These are phyloP conservation scores for Fusarium sp. DNA, from an alignment of 2,329 filamentous ascomycete genomes.

Conservation along the genomic window DNA sequence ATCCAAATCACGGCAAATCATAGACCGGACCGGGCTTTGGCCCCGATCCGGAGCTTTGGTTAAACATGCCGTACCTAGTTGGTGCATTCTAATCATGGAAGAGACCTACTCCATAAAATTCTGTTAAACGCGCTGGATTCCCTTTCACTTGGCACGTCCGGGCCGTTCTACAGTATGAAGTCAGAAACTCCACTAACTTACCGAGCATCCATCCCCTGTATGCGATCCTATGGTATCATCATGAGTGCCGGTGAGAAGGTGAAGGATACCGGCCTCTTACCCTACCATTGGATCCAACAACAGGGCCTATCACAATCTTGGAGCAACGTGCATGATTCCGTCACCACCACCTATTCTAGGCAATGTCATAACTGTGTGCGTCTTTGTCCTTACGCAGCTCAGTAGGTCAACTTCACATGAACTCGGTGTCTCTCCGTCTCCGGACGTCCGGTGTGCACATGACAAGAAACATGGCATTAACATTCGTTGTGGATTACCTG, in stretches of 20 bases:
- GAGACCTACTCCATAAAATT: neutral
- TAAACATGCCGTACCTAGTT: slow-evolving; percentile 4
- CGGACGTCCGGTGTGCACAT: slow-evolving; percentile 34
- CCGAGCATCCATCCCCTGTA: slow-evolving; percentile 32
- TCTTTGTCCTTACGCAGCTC: neutral
- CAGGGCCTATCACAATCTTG: slow-evolving; percentile 13
- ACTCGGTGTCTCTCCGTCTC: slow-evolving; percentile 48
- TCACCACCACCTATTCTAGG: neutral
- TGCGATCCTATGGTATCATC: slow-evolving; percentile 22
- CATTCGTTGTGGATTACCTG: slow-evolving; percentile 25
- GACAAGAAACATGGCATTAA: slow-evolving; percentile 17
- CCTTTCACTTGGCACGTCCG: slow-evolving; percentile 30
- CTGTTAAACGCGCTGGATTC: slow-evolving; percentile 2
- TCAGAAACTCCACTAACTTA: slow-evolving; percentile 32
- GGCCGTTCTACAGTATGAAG: slow-evolving; percentile 20
- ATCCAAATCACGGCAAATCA: slow-evolving; percentile 3
- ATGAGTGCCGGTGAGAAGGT: slow-evolving; percentile 21
- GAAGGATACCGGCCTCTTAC: slow-evolving; percentile 27
- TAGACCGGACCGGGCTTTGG: slow-evolving; percentile 38
- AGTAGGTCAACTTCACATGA: neutral
- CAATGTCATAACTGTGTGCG: slow-evolving; percentile 5
- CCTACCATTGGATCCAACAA: slow-evolving; percentile 14
- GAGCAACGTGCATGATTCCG: slow-evolving; percentile 19
- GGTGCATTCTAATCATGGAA: neutral
- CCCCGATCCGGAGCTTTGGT: slow-evolving; percentile 38